phyloP scores from a whole-genome alignment of 2,329 filamentous ascomycete genomes.

The Parastagonospora avenae region DNA sequence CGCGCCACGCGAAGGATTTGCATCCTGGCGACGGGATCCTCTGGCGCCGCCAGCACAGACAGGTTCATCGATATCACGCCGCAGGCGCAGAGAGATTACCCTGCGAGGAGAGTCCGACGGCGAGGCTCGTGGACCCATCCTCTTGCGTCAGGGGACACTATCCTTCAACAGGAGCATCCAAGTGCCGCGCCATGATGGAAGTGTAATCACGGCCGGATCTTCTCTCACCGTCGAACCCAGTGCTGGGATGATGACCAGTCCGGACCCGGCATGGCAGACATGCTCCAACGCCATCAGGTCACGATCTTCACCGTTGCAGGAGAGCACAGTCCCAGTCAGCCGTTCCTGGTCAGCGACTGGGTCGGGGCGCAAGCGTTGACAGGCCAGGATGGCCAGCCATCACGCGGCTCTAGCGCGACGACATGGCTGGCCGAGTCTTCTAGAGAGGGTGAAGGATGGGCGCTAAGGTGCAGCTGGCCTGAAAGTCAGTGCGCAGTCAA shows the following conservation, averaged over 20 bases:
- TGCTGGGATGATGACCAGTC: background rate
- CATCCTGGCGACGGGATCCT: conserved; percentile 31
- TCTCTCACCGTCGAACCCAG: background rate
- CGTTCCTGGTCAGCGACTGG: conserved; percentile 42
- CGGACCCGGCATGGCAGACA: background rate
- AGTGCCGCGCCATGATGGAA: background rate
- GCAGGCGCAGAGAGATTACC: conserved; percentile 33
- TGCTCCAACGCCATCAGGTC: conserved; percentile 10
- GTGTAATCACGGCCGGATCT: too few species aligned
- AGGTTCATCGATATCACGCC: conserved; percentile 34
- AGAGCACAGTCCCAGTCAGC: conserved; percentile 29
- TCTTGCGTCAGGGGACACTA: conserved; percentile 7
- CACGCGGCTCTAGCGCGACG: conserved; percentile 41
- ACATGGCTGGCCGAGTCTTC: conserved; percentile 21
- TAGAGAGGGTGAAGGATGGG: conserved; percentile 32
- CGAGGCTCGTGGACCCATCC: conserved; percentile 8
- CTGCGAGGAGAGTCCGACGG: conserved; percentile 12
- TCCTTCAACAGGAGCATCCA: background rate
- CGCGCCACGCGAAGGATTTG: conserved; percentile 35
- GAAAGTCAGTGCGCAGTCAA: conserved; percentile 28
- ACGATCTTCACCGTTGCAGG: conserved; percentile 23
- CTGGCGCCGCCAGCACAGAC: conserved; percentile 34
- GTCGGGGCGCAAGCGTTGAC: conserved; percentile 42
- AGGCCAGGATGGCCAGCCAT: conserved; percentile 27
- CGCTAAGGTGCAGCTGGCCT: conserved; percentile 30